phyloP scores from a whole-genome alignment of 441 rosid species.

The Pelargonium cotyledonis region DNA sequence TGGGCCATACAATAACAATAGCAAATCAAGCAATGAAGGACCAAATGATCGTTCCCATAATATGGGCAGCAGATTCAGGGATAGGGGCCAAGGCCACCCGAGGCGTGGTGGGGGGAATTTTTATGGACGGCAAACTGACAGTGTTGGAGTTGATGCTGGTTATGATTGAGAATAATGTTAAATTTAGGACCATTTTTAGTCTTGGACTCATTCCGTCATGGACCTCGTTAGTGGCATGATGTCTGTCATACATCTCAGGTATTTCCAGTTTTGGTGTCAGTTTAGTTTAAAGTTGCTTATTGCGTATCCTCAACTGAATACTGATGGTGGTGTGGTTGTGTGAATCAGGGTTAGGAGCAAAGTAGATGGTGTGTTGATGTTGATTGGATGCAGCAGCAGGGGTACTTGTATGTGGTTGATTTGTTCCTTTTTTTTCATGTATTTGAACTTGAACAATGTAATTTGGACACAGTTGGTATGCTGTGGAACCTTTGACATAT shows the following conservation, averaged over 20 bases:
- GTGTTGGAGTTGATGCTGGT: constrained; percentile 34
- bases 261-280: constrained; percentile 25
- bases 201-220: constrained; percentile 14
- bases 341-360: constrained; percentile 39
- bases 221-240: constrained; percentile 19
- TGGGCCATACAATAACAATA: constrained; percentile 41
- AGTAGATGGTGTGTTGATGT: constrained; percentile 18
- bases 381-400: constrained; percentile 14
- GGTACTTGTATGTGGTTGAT: constrained; percentile 24
- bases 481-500: constrained; percentile 31
- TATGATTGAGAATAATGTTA: constrained; percentile 29
- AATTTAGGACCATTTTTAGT: constrained; percentile 18
- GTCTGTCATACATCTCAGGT: constrained; percentile 26
- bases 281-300: constrained; percentile 19
- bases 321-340: constrained; percentile 16
- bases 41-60: constrained; percentile 46
- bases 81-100: constrained; percentile 52
- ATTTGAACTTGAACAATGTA: constrained; percentile 24
- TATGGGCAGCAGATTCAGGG: constrained; percentile 54
- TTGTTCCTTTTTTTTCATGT: constrained; percentile 26
- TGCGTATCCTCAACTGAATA: constrained; percentile 21
- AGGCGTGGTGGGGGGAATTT: constrained; percentile 56
- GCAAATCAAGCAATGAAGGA: constrained; percentile 41
- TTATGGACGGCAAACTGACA: constrained; percentile 45
- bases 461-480: constrained; percentile 28